A percentile compares a stretch with the other conserved stretches of the same genome.
These are phyloP conservation scores for Coprinellus micaceus DNA, from an alignment of 768 basidiomycete species.

Conservation along the genomic window DNA sequence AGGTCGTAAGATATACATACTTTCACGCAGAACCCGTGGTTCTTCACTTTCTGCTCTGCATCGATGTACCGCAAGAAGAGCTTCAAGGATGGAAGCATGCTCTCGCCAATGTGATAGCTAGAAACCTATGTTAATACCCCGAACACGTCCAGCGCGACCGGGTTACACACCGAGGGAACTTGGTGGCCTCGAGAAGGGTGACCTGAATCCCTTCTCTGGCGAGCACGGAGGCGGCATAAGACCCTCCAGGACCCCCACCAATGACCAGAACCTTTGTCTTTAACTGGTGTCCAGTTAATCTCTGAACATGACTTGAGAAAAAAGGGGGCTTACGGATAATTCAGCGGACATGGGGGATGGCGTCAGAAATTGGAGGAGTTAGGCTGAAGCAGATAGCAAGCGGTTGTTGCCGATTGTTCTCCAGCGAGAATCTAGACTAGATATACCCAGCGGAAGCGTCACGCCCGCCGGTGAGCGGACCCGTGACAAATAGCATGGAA, in stretches of 20 bases:
- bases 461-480: too few relatives aligned
- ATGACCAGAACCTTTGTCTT: conserved; percentile 32
- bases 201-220: conserved; percentile 39
- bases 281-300: neutral
- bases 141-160: too few relatives aligned
- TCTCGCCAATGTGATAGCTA: conserved; percentile 39
- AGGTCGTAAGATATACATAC: conserved; percentile 11
- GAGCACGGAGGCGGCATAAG: conserved; percentile 43
- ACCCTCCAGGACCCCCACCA: conserved; percentile 45
- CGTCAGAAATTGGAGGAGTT: too few relatives aligned
- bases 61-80: conserved; percentile 35
- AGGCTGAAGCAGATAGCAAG: too few relatives aligned
- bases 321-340: too few relatives aligned
- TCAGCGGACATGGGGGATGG: too few relatives aligned
- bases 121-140: neutral
- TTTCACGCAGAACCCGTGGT: conserved; percentile 32
- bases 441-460: too few relatives aligned
- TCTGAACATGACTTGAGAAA: neutral
- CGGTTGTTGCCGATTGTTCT: too few relatives aligned
- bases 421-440: too few relatives aligned
- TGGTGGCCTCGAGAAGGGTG: conserved; percentile 37
- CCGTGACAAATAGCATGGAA: too few relatives aligned
- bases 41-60: conserved; percentile 29
- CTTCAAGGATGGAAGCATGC: conserved; percentile 33
- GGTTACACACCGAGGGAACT: conserved; percentile 36